These are phyloP conservation scores for Penicillium palitans DNA, from an alignment of 2,329 filamentous ascomycete species.

Conservation along the genomic window DNA sequence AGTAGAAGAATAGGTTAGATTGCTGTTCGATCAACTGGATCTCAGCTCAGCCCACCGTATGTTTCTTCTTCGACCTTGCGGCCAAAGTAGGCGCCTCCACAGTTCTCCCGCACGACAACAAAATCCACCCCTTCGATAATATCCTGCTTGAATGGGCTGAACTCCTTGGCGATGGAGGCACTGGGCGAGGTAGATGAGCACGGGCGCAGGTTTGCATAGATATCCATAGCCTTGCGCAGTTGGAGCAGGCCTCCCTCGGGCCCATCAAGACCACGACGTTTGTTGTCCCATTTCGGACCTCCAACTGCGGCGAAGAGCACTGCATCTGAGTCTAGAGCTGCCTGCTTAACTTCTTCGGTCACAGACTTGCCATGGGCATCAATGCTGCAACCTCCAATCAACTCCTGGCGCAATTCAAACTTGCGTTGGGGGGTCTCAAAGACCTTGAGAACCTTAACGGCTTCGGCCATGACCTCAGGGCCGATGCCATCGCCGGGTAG, in stretches of 20 bases:
- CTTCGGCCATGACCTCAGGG: slow-evolving; percentile 63
- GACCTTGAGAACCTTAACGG: slow-evolving; percentile 66
- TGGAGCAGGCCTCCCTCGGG: slow-evolving; percentile 84
- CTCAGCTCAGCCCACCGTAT: slow-evolving; percentile 30
- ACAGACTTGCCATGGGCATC: slow-evolving; percentile 72
- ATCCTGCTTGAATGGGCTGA: slow-evolving; percentile 76
- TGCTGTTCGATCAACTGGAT: slow-evolving; percentile 23
- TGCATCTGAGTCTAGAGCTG: slow-evolving; percentile 77
- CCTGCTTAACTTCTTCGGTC: slow-evolving; percentile 73
- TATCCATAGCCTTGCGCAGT: slow-evolving; percentile 82
- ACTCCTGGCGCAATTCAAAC: slow-evolving; percentile 80
- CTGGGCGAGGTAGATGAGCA: slow-evolving; percentile 74
- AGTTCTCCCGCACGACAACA: slow-evolving; percentile 54
- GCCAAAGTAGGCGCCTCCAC: slow-evolving; percentile 46
- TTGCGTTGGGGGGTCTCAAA: slow-evolving; percentile 68
- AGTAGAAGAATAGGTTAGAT: neutral
- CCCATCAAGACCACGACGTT: slow-evolving; percentile 63
- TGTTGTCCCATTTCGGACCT: slow-evolving; percentile 86
- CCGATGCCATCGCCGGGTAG: slow-evolving; percentile 78
- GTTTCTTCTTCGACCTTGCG: slow-evolving; percentile 40
- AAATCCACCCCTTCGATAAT: slow-evolving; percentile 84
- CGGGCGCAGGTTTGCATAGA: slow-evolving; percentile 87
- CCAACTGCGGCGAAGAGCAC: slow-evolving; percentile 87
- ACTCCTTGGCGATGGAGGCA: slow-evolving; percentile 68
- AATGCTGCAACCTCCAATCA: slow-evolving; percentile 85